Evolutionary conservation across 1,284 basidiomycete genomes (phyloP).

Genomic region (Papiliotrema laurentii): DNA sequence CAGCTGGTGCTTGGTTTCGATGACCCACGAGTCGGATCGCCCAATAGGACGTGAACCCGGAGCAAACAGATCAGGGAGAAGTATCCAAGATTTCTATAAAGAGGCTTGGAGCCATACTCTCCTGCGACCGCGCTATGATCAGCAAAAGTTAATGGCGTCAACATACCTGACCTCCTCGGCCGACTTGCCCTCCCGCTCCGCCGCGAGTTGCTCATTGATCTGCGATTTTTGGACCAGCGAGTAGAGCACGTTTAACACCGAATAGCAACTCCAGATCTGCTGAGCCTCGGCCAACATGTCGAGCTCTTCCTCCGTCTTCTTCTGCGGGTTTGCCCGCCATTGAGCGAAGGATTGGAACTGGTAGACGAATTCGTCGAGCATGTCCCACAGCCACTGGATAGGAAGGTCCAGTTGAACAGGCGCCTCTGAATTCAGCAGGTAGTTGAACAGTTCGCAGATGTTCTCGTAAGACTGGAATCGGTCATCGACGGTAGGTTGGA

Average conservation of each 20-base stretch:
- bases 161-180: constrained; percentile 76
- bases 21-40: constrained; percentile 69
- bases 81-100: constrained; percentile 96
- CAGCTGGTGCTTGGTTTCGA: neutral
- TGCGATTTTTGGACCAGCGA: constrained; percentile 95
- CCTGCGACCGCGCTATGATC: constrained; percentile 70
- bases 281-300: constrained; percentile 67
- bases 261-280: constrained; percentile 94
- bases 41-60: constrained; percentile 90
- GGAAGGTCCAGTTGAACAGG: constrained; percentile 89
- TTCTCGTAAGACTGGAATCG: constrained; percentile 98
- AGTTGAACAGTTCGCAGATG: constrained; percentile 97
- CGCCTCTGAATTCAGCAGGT: constrained; percentile 87
- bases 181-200: constrained; percentile 71
- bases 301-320: constrained; percentile 86
- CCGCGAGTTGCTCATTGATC: constrained; percentile 88
- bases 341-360: constrained; percentile 95
- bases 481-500: constrained; percentile 93
- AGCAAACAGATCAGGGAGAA: constrained; percentile 94
- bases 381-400: constrained; percentile 97
- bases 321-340: constrained; percentile 78
- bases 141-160: neutral
- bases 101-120: constrained; percentile 81
- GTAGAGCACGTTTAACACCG: constrained; percentile 95
- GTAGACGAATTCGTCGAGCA: constrained; percentile 99